These are phyloP conservation scores for Coniophora puteana DNA, from an alignment of 1,284 basidiomycete genomes.

Conservation along the genomic window DNA sequence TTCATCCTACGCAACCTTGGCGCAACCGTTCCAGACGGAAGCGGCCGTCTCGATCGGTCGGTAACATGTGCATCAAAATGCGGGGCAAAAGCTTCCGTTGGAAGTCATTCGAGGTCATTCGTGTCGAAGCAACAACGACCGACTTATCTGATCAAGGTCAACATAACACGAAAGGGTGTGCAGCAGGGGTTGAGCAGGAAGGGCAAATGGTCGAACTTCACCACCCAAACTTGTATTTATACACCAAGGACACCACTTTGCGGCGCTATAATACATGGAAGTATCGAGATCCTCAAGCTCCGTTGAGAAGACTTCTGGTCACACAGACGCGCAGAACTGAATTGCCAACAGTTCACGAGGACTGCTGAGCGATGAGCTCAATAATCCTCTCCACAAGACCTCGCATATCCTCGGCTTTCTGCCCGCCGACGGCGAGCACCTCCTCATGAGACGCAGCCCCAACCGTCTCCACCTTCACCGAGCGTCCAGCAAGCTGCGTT, in stretches of 20 bases:
- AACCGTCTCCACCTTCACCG: slow-evolving; percentile 35
- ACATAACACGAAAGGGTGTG: too few species aligned
- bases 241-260: background rate
- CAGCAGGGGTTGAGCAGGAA: too few species aligned
- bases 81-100: too few species aligned
- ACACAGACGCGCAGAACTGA: background rate
- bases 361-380: slow-evolving; percentile 29
- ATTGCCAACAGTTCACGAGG: slow-evolving; percentile 1
- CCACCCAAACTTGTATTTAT: background rate
- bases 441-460: slow-evolving; percentile 77
- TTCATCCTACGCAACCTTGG: too few species aligned
- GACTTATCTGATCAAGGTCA: too few species aligned
- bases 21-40: too few species aligned
- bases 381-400: slow-evolving; percentile 62
- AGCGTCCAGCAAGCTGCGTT: slow-evolving; percentile 57
- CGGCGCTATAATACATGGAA: slow-evolving; percentile 2
- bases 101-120: too few species aligned
- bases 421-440: slow-evolving; percentile 66
- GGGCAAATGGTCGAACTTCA: too few species aligned
- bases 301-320: background rate
- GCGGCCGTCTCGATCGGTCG: too few species aligned
- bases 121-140: too few species aligned
- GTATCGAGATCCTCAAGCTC: slow-evolving; percentile 1
- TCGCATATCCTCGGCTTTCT: slow-evolving; percentile 71
- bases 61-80: too few species aligned